Percentiles rank a stretch among this genome's conserved stretches.
Evolutionary conservation across 1,139 yeast genomes (phyloP).

Genomic region (Magnusiomyces fungicola): DNA sequence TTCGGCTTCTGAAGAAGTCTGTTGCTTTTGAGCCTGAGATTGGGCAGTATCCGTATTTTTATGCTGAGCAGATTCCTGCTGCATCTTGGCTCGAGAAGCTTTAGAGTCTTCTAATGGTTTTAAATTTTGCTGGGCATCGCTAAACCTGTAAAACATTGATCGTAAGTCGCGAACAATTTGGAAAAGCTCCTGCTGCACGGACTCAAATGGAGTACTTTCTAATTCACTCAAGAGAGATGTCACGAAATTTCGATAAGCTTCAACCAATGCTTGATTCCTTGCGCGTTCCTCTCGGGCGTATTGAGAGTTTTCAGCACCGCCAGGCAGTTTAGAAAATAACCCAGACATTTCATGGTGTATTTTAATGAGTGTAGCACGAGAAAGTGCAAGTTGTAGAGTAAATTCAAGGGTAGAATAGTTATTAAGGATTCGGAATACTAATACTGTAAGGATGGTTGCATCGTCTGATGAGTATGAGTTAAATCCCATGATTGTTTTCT

Average conservation of each 20-base stretch:
- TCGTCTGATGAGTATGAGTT: constrained; percentile 27
- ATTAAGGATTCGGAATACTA: constrained; percentile 29
- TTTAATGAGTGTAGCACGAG: constrained; percentile 32
- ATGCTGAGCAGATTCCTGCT: too few relatives aligned
- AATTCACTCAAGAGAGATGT: constrained; percentile 28
- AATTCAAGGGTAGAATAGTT: constrained; percentile 27
- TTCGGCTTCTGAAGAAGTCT: neutral
- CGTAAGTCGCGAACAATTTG: constrained; percentile 32
- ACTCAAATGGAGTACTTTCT: constrained; percentile 29
- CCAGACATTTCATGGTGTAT: constrained; percentile 31
- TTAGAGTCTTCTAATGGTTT: constrained; percentile 13
- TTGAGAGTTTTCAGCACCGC: constrained; percentile 11
- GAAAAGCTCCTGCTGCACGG: constrained; percentile 32
- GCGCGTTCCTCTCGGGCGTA: neutral
- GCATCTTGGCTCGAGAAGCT: neutral
- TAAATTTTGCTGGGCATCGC: constrained; percentile 14
- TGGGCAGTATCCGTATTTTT: neutral
- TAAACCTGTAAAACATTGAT: constrained; percentile 30
- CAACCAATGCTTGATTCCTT: constrained; percentile 18
- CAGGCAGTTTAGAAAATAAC: constrained; percentile 20
- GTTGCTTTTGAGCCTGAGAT: neutral
- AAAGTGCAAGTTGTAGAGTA: constrained; percentile 29
- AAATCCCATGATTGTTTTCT: constrained; percentile 25
- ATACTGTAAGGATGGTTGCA: constrained; percentile 29
- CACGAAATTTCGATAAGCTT: constrained; percentile 30